Evolutionary conservation across 1,284 basidiomycete genomes (phyloP), one percentile per base, ranked within the genome.

Genomic region (Sanghuangporus weigelae): DNA sequence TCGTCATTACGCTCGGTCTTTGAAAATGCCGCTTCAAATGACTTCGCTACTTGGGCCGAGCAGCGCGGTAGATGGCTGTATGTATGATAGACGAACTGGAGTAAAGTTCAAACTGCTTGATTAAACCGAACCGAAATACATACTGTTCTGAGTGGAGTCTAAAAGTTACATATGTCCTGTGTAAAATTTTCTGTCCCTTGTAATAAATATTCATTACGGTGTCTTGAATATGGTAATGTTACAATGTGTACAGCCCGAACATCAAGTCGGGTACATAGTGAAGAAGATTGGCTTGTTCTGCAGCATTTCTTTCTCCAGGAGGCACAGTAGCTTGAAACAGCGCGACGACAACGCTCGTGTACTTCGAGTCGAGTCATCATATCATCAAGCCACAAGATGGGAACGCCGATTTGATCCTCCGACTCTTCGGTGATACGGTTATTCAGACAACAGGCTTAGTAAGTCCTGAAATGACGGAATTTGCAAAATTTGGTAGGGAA

Each of bases 41-140:
- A 83, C 55, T 77, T 92, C 40, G 70, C 79, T 10, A 71, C 71
- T 16, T 92, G 89, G 89, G 83, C 82, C 3, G 77, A 81, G 57
- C 72, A 71, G 48, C 72, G 83, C 48, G 87, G 86, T 39, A 74
- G 78, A 62, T 92, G 89, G 89, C 72, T 84, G 67, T 89, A 84
- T 72, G 85, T 86, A 21, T 90, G 73, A 71, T 12, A 38, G 16
- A 60, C 26, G 26, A 31, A 5, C 26, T 31, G 26, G 26, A 4
- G 53, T 16, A 16, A 36, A 53, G 14, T 53, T 53, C 23, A 26
- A 21, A 21, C 26, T 4, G 26, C 26, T 31, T 31, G 2, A 31
- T 31, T 31, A 31, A 31, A 31, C 26, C 26, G 26, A 31, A 31
- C 26, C 26, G 26, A 31, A 31, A 31, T 31, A 31, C 26, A 31